These are phyloP conservation scores for Penicillium silybi DNA, from an alignment of 495 filamentous ascomycete genomes.

Conservation along the genomic window DNA sequence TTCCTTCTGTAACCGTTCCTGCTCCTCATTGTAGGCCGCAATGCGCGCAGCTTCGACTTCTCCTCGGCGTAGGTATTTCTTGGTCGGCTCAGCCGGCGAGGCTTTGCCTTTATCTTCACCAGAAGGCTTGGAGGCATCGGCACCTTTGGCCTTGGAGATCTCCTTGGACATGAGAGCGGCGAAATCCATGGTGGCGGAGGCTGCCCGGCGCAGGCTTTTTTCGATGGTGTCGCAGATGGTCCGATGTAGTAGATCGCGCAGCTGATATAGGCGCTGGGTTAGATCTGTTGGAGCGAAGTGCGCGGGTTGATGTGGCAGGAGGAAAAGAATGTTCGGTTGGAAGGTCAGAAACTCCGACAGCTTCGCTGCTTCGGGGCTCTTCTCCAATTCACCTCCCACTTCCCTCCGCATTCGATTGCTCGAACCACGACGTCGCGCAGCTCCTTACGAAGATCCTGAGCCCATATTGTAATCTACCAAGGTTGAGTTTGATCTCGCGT, in stretches of 20 bases:
- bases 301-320: background rate
- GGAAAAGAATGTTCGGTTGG: conserved; percentile 15
- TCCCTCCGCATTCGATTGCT: background rate
- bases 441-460: background rate
- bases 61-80: conserved; percentile 83
- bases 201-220: background rate
- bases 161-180: conserved; percentile 84
- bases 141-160: conserved; percentile 71
- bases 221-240: background rate
- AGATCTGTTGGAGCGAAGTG: background rate
- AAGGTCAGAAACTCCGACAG: conserved; percentile 5
- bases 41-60: conserved; percentile 81
- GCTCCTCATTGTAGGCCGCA: conserved; percentile 76
- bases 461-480: background rate
- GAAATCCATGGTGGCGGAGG: conserved; percentile 74
- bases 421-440: background rate
- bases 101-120: conserved; percentile 17
- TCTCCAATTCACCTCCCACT: conserved; percentile 8
- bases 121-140: conserved; percentile 27
- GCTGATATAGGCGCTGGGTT: background rate
- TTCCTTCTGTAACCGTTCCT: conserved; percentile 61
- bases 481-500: background rate
- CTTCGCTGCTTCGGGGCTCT: conserved; percentile 14
- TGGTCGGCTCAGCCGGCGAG: conserved; percentile 36
- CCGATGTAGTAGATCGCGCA: background rate